Base-by-base conservation (phyloP, 805 yeast genomes). In the Candida vaughaniae region DNA sequence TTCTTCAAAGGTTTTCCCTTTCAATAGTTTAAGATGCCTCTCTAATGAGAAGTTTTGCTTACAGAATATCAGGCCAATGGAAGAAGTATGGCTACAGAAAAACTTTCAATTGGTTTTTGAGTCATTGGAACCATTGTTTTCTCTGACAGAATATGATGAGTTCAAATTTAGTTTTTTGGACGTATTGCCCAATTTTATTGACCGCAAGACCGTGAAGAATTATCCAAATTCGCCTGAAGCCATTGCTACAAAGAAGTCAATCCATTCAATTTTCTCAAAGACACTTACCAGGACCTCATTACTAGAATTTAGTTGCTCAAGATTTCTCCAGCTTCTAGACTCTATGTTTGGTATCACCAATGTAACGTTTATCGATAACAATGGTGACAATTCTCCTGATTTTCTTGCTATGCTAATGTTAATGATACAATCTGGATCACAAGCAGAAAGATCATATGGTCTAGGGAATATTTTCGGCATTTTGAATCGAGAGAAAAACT, bases 51-150 rank as follows among this genome's bases (percentile, higher is more conserved):
- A 61, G 0, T 46, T 68, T 1, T 20, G 45, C 1, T 31, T 64
- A 4, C 28, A 34, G 11, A 73, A 68, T 23, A 52, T 68, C 6
- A 49, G 52, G 31, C 48, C 69, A 0, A 27, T 68, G 17, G 53
- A 57, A 16, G 44, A 62, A 2, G 49, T 57, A 36, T 68, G 74
- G 74, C 53, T 60, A 2, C 56, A 46, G 33, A 30, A 49, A 2
- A 55, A 60, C 25, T 57, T 58, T 33, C 66, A 63, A 22, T 51
- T 52, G 36, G 47, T 67, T 1, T 37, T 64, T 33, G 61, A 57
- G 19, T 5, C 16, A 7, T 11, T 36, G 7, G 18, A 20, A 7
- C 27, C 7, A 3, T 12, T 25, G 5, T 43, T 48, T 16, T 22
- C 47, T 26, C 59, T 56, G 57, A 42, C 47, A 3, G 37, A 42